These are phyloP conservation scores for Aspergillus awamori DNA, from an alignment of 2,329 filamentous ascomycete species.

Conservation along the genomic window DNA sequence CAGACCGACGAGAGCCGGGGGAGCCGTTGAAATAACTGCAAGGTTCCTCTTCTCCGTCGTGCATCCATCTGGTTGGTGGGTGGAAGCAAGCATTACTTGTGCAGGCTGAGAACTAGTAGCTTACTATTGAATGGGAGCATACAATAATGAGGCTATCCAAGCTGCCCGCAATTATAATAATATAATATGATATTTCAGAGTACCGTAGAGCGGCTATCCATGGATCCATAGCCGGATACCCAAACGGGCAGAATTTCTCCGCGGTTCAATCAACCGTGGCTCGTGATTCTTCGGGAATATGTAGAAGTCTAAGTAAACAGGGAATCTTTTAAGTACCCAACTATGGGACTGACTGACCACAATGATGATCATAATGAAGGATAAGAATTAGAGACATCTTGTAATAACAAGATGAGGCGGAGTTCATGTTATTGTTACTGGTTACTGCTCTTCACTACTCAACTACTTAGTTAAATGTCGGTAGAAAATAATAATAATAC, in stretches of 20 bases:
- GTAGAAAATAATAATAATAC: background rate
- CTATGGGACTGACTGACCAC: background rate
- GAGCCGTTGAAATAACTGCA: background rate
- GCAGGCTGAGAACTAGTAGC: background rate
- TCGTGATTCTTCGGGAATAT: background rate
- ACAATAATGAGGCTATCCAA: conserved; percentile 1
- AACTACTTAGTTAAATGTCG: too few species aligned
- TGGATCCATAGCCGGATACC: conserved; percentile 1
- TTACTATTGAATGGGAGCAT: background rate
- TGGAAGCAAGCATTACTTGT: background rate
- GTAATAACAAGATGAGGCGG: background rate
- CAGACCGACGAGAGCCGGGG: background rate
- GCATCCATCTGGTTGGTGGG: background rate
- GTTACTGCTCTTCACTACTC: too few species aligned
- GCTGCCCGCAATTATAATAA: background rate
- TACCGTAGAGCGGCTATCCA: background rate
- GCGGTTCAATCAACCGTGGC: conserved; percentile 9
- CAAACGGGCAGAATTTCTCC: conserved; percentile 4
- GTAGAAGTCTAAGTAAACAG: background rate
- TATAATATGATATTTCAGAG: too few species aligned
- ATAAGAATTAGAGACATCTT: background rate
- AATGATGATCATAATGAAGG: background rate
- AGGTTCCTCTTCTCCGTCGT: background rate
- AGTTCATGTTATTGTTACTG: too few species aligned
- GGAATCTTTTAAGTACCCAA: background rate